phyloP scores from a whole-genome alignment of 2,329 filamentous ascomycete genomes.

The Aspergillus ibericus region DNA sequence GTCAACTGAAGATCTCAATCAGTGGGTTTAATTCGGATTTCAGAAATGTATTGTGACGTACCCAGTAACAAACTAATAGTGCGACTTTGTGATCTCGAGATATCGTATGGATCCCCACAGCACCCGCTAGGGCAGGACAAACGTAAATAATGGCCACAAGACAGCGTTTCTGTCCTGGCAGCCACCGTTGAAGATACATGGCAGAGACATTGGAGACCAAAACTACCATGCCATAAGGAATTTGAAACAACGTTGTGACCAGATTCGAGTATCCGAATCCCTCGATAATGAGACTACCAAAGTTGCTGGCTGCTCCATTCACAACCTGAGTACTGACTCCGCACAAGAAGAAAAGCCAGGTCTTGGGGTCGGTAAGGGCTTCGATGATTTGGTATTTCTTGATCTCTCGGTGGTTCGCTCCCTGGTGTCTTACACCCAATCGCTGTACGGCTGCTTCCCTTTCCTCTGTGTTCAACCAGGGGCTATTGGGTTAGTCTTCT shows the following conservation, averaged over 20 bases:
- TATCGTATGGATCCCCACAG: background rate
- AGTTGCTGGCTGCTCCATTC: constrained; percentile 1
- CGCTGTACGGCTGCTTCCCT: constrained; percentile 7
- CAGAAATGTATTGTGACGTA: background rate
- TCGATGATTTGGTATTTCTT: constrained; percentile 30
- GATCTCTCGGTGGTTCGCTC: background rate
- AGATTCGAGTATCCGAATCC: constrained; percentile 1
- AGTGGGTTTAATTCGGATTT: background rate
- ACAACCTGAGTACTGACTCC: background rate
- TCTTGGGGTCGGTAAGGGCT: constrained; percentile 32
- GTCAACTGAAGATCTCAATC: background rate
- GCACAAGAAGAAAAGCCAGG: constrained; percentile 5
- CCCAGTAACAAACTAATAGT: background rate
- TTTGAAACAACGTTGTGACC: background rate
- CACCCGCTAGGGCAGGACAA: background rate
- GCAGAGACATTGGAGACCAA: background rate
- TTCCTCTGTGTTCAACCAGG: background rate
- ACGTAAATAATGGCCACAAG: background rate
- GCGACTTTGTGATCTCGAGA: background rate
- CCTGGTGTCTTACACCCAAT: background rate
- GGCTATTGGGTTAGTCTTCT: constrained; percentile 6
- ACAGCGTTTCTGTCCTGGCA: background rate
- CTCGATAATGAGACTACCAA: constrained; percentile 1
- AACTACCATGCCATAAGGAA: background rate
- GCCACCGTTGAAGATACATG: background rate